Percentiles rank a stretch among this genome's conserved stretches.
Evolutionary conservation across 179 eudicot species (phyloP).

Genomic region (Gypsophila paniculata): DNA sequence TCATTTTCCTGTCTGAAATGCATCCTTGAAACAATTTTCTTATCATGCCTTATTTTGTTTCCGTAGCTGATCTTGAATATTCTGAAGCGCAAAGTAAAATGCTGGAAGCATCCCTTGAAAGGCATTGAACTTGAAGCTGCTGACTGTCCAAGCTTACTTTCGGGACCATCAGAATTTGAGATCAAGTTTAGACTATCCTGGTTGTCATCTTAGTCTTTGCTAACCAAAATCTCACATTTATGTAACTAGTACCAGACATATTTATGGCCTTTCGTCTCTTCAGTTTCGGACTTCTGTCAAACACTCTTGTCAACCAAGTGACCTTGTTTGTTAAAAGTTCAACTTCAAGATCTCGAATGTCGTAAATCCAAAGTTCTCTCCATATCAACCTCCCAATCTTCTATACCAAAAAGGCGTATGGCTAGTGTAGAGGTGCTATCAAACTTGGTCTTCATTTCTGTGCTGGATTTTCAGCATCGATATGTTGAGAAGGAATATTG

Average conservation of each 20-base stretch:
- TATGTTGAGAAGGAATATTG: neutral
- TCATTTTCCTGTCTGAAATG: neutral
- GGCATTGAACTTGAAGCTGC: slow-evolving; percentile 10
- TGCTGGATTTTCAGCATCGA: neutral
- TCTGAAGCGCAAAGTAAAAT: neutral
- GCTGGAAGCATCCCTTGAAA: slow-evolving; percentile 16
- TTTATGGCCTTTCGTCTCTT: too few relatives aligned
- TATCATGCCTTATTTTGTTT: neutral
- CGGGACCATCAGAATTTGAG: neutral
- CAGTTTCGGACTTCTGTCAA: too few relatives aligned
- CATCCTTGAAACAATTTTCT: neutral
- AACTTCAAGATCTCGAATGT: too few relatives aligned
- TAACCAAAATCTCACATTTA: too few relatives aligned
- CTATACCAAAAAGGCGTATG: too few relatives aligned
- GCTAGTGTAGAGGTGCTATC: slow-evolving; percentile 7
- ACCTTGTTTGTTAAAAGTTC: too few relatives aligned
- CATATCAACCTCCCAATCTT: too few relatives aligned
- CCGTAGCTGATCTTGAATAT: neutral
- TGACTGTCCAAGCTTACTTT: neutral
- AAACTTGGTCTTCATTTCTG: neutral
- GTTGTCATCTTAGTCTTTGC: neutral
- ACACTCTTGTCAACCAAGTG: too few relatives aligned
- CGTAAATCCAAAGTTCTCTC: too few relatives aligned
- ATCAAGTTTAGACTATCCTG: slow-evolving; percentile 1
- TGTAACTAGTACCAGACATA: too few relatives aligned